Conservation (phyloP, 148 eudicot genomes). For the Heliamphora exappendiculata region DNA sequence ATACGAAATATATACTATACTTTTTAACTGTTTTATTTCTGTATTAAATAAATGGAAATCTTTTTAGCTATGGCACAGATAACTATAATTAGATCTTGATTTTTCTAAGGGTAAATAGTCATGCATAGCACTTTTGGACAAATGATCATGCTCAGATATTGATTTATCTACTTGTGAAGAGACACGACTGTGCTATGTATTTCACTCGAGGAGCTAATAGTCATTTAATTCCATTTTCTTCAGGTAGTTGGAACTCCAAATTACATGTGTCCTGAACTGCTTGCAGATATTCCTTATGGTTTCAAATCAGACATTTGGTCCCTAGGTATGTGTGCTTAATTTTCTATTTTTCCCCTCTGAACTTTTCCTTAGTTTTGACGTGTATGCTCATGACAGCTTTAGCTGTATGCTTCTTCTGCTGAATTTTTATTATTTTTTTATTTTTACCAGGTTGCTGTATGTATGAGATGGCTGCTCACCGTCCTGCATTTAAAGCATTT, state of each 20-base stretch:
- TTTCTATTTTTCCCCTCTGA: not conserved
- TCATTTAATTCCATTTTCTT: conserved; percentile 14
- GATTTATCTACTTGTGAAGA: not conserved
- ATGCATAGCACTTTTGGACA: no score
- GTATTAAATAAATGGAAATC: not conserved
- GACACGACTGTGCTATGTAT: not conserved
- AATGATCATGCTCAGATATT: not conserved
- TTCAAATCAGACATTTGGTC: conserved; percentile 99
- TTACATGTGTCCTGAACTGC: conserved; percentile 99
- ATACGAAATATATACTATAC: not conserved
- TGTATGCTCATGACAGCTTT: not conserved
- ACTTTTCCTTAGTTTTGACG: not conserved
- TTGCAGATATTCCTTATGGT: conserved; percentile 98
- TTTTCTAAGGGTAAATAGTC: not conserved
- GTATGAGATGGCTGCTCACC: conserved; percentile 99
- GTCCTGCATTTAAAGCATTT: conserved; percentile 97
- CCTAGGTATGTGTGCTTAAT: conserved; percentile 44
- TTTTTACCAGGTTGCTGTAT: conserved; percentile 77
- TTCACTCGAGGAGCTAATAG: conserved; percentile 12
- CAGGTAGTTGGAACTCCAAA: conserved; percentile 99
- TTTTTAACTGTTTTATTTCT: not conserved
- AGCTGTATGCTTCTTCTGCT: conserved; percentile 10
- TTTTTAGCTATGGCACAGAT: not conserved
- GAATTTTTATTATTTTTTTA: conserved; percentile 14
- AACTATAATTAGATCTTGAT: not conserved